A percentile compares a stretch with the other conserved stretches of the same genome.
Evolutionary conservation across 2,329 filamentous ascomycete species (phyloP).

Genomic region (Fusarium musae): DNA sequence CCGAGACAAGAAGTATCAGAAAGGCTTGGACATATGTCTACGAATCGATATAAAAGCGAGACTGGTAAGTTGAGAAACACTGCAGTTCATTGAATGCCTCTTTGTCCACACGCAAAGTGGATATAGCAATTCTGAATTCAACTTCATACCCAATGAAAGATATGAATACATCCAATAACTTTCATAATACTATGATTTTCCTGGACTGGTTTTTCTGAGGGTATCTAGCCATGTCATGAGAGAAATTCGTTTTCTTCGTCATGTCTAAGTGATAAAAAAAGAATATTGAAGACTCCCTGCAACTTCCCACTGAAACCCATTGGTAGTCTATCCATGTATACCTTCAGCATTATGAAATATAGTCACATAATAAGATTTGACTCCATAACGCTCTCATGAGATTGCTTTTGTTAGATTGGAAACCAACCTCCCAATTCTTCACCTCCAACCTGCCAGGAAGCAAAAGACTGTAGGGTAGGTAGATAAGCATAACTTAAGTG

Average conservation of each 20-base stretch:
- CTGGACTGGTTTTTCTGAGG: neutral
- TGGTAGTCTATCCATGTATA: neutral
- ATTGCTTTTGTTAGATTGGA: neutral
- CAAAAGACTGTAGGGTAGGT: neutral
- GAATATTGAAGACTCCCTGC: neutral
- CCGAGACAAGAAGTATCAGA: neutral
- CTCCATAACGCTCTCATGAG: neutral
- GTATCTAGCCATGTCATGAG: neutral
- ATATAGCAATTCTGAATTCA: neutral
- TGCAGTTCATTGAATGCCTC: neutral
- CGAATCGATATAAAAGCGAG: too few relatives aligned
- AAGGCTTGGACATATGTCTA: neutral
- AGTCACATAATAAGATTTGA: too few relatives aligned
- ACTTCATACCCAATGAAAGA: neutral
- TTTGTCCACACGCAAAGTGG: neutral
- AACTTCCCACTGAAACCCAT: neutral
- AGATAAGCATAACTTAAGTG: neutral
- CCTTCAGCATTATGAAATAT: too few relatives aligned
- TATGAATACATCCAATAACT: neutral
- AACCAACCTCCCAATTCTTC: neutral
- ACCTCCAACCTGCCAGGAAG: accelerated
- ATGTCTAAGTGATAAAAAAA: neutral
- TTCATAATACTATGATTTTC: neutral
- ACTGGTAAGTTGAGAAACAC: neutral
- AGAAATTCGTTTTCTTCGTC: too few relatives aligned